These are phyloP conservation scores for Coleophoma crateriformis DNA, from an alignment of 2,329 filamentous ascomycete species.

Conservation along the genomic window DNA sequence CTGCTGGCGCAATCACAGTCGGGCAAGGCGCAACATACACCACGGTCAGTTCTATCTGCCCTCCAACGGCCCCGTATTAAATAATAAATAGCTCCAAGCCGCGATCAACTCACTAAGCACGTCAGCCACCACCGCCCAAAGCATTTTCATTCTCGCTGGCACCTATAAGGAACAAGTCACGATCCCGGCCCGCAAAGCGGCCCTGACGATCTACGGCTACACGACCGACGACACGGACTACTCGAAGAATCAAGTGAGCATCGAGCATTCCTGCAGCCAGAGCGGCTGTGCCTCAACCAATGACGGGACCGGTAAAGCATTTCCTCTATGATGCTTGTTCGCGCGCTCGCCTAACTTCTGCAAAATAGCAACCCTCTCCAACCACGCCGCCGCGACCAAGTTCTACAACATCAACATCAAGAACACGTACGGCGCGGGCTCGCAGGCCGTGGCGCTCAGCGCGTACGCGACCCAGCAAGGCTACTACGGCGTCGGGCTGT, in stretches of 20 bases:
- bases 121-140: conserved; percentile 34
- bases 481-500: conserved; percentile 49
- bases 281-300: conserved; percentile 20
- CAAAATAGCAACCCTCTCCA: conserved; percentile 31
- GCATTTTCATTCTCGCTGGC: conserved; percentile 47
- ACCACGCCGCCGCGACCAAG: conserved; percentile 29
- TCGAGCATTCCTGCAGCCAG: conserved; percentile 32
- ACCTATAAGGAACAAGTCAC: conserved; percentile 51
- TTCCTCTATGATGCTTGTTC: too few species aligned
- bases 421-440: conserved; percentile 38
- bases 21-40: too few species aligned
- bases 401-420: conserved; percentile 22
- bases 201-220: conserved; percentile 48
- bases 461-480: conserved; percentile 45
- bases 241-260: conserved; percentile 41
- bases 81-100: conserved; percentile 29
- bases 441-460: conserved; percentile 46
- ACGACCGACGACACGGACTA: conserved; percentile 40
- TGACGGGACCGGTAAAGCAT: too few species aligned
- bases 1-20: too few species aligned
- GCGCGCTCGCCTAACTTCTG: too few species aligned
- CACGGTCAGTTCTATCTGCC: too few species aligned
- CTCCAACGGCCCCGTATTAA: too few species aligned
- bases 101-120: conserved; percentile 41
- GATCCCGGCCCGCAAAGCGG: conserved; percentile 35